A percentile compares a stretch with the other conserved stretches of the same genome.
phyloP scores from a whole-genome alignment of 345 rosid species.

The Psidium friedrichsthalianum region DNA sequence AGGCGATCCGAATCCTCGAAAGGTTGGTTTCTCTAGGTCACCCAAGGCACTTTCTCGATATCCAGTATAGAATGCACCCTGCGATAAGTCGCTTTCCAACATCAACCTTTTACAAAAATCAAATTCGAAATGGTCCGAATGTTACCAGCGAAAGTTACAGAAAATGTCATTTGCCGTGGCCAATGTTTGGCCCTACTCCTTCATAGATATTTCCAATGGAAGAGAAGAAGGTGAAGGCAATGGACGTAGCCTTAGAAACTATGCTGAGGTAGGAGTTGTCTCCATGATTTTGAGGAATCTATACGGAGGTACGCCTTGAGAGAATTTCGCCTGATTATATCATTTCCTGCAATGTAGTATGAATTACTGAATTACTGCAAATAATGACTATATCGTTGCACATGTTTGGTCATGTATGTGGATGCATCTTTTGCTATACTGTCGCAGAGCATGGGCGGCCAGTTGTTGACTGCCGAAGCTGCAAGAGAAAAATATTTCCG shows the following conservation, averaged over 20 bases:
- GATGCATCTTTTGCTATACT: not conserved
- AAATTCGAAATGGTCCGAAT: not conserved
- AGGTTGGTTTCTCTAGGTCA: not conserved
- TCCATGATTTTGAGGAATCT: not conserved
- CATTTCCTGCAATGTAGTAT: not conserved
- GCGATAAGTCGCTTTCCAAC: not conserved
- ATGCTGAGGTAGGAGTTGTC: not conserved
- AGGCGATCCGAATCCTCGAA: too few relatives aligned
- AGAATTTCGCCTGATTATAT: not conserved
- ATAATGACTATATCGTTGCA: not conserved
- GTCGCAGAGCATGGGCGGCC: not conserved
- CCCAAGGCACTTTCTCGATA: not conserved
- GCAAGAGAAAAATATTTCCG: not conserved
- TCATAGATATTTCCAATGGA: not conserved
- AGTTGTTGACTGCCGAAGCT: not conserved
- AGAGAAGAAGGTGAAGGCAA: not conserved
- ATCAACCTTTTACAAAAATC: not conserved
- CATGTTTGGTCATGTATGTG: not conserved
- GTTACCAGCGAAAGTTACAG: not conserved
- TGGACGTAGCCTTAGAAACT: not conserved
- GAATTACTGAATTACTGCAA: not conserved
- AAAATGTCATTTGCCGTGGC: not conserved
- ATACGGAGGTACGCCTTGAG: not conserved
- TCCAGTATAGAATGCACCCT: not conserved
- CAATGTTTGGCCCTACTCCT: conserved; percentile 3